These are phyloP conservation scores for Tephrocybe sp. DNA, from an alignment of 768 basidiomycete genomes.

Conservation along the genomic window DNA sequence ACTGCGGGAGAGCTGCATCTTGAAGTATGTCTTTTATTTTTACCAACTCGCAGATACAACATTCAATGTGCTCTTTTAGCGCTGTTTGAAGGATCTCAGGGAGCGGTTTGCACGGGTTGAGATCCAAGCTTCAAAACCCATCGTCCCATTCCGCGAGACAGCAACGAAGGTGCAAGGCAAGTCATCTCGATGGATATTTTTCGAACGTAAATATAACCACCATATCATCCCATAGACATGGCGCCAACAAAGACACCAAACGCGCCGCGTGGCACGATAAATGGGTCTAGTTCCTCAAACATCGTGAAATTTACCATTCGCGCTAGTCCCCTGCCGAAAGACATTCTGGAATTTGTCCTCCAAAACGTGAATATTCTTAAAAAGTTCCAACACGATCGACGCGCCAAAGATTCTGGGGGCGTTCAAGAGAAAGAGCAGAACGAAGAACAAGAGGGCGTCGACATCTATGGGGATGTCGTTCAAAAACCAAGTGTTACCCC, in stretches of 20 bases:
- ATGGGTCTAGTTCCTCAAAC: constrained; percentile 62
- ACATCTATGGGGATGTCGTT: constrained; percentile 55
- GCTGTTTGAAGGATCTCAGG: constrained; percentile 93
- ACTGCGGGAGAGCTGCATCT: constrained; percentile 95
- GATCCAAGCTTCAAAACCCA: constrained; percentile 91
- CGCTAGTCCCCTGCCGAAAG: constrained; percentile 74
- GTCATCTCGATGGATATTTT: constrained; percentile 1
- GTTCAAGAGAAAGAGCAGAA: constrained; percentile 34
- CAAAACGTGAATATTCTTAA: constrained; percentile 67
- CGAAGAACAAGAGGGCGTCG: constrained; percentile 36
- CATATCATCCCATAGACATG: no score
- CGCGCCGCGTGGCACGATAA: constrained; percentile 74
- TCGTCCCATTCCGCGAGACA: constrained; percentile 97
- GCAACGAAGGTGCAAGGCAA: constrained; percentile 76
- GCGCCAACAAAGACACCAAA: constrained; percentile 72
- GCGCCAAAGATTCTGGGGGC: constrained; percentile 24
- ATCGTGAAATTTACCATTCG: constrained; percentile 81
- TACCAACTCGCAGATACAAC: neutral
- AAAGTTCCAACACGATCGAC: constrained; percentile 50
- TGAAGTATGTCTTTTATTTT: constrained; percentile 55
- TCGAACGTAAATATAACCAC: no score
- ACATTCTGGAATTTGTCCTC: constrained; percentile 72
- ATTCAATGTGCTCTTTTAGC: constrained; percentile 40
- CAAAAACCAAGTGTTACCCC: constrained; percentile 62
- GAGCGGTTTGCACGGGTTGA: constrained; percentile 93